Evolutionary conservation across 345 rosid species (phyloP).

Genomic region (Barbarea vulgaris): DNA sequence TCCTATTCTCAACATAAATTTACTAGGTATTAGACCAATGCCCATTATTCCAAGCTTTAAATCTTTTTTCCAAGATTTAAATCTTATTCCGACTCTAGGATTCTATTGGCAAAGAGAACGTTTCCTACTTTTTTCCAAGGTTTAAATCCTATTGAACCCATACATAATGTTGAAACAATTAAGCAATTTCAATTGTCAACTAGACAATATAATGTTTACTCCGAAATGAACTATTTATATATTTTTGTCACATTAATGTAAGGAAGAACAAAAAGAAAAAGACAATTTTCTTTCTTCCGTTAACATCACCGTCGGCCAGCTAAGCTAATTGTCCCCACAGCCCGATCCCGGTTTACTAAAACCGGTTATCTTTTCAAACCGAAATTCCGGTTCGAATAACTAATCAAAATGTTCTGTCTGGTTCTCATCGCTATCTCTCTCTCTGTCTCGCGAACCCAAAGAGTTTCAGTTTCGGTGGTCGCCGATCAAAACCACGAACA

Average conservation of each 20-base stretch:
- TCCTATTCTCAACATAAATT: not conserved
- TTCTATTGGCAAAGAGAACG: not conserved
- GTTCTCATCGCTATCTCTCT: no score
- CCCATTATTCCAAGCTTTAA: not conserved
- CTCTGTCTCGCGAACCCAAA: not conserved
- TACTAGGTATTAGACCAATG: not conserved
- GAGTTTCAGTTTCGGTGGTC: no score
- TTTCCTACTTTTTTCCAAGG: not conserved
- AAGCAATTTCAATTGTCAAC: not conserved
- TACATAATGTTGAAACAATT: no score
- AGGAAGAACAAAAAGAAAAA: not conserved
- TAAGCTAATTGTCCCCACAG: not conserved
- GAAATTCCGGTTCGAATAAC: not conserved
- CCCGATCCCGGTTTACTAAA: not conserved
- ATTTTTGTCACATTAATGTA: not conserved
- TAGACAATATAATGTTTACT: no score
- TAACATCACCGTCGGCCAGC: no score
- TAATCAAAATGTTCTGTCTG: not conserved
- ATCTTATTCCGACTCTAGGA: not conserved
- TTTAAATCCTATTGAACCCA: not conserved
- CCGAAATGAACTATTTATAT: no score
- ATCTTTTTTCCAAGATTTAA: not conserved
- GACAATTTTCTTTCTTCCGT: no score
- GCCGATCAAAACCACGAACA: not conserved
- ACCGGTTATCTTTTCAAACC: not conserved